A percentile compares a stretch with the other conserved stretches of the same genome.
Evolutionary conservation across 1,139 yeast species (phyloP).

Genomic region (Yamadazyma blattariae): DNA sequence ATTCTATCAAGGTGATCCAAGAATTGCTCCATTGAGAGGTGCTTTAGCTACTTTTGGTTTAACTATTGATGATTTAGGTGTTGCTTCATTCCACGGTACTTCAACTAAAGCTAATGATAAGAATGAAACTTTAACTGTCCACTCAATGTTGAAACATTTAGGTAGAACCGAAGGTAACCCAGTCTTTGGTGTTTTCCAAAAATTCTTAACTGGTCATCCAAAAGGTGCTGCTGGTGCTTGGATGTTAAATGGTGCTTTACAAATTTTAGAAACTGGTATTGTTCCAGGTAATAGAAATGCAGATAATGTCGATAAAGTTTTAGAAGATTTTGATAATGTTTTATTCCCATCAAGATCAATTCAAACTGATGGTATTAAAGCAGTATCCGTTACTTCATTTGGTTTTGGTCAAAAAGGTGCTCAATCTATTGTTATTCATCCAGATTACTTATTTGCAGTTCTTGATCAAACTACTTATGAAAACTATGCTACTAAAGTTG

Average conservation of each 20-base stretch:
- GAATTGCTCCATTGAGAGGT: conserved; percentile 96
- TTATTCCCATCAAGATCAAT: conserved; percentile 92
- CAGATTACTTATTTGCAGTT: conserved; percentile 88
- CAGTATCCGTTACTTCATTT: conserved; percentile 93
- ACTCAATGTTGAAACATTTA: conserved; percentile 88
- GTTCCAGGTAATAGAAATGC: conserved; percentile 99
- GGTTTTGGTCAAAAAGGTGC: conserved; percentile 99
- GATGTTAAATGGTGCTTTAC: conserved; percentile 99
- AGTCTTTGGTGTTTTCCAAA: conserved; percentile 96
- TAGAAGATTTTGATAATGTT: conserved; percentile 83
- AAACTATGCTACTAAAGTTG: conserved; percentile 67
- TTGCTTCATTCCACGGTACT: conserved; percentile 99
- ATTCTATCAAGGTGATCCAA: conserved; percentile 85
- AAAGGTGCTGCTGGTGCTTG: conserved; percentile 99
- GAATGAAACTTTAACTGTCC: conserved; percentile 91
- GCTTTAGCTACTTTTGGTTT: conserved; percentile 91
- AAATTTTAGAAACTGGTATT: conserved; percentile 85
- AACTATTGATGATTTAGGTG: conserved; percentile 91
- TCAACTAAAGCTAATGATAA: conserved; percentile 97
- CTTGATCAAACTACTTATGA: conserved; percentile 69
- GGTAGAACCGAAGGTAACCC: conserved; percentile 99
- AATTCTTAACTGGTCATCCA: conserved; percentile 98
- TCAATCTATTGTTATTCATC: conserved; percentile 86
- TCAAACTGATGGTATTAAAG: conserved; percentile 96
- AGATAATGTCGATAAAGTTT: conserved; percentile 82